Conservation (phyloP, 257 asterid genomes). For the Catharanthus roseus region DNA sequence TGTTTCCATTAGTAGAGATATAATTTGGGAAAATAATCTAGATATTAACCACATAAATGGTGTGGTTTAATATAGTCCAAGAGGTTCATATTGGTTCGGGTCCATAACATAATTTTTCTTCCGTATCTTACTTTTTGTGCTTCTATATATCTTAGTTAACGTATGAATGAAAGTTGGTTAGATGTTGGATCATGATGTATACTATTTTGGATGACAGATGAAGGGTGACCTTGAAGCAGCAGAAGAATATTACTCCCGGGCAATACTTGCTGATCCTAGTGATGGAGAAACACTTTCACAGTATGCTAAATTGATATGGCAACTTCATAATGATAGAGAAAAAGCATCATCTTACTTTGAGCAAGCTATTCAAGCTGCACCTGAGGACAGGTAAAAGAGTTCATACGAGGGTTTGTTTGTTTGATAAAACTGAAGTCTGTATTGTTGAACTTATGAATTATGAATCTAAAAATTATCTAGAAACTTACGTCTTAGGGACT, state of each 20-base stretch:
- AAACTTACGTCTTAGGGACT: background rate
- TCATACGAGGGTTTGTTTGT: too few species aligned
- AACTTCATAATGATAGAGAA: slow-evolving; percentile 49
- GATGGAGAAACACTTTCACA: slow-evolving; percentile 51
- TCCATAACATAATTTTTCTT: too few species aligned
- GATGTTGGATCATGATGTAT: background rate
- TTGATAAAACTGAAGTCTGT: too few species aligned
- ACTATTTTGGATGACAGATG: slow-evolving; percentile 30
- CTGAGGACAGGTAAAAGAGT: slow-evolving; percentile 54
- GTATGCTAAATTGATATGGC: slow-evolving; percentile 67
- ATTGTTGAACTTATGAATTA: too few species aligned
- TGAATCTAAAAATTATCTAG: background rate
- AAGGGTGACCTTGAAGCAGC: slow-evolving; percentile 70
- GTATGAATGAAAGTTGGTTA: background rate
- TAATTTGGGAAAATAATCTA: too few species aligned
- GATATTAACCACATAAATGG: too few species aligned
- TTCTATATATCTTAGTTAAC: background rate
- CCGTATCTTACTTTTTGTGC: background rate
- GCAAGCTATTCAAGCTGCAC: slow-evolving; percentile 60
- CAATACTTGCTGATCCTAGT: slow-evolving; percentile 54
- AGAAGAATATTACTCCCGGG: slow-evolving; percentile 61
- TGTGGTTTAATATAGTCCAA: too few species aligned
- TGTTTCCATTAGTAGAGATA: too few species aligned
- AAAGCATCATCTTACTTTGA: slow-evolving; percentile 57
- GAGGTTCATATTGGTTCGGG: too few species aligned